Conservation (phyloP, 345 rosid genomes). For the Toxicodendron radicans region DNA sequence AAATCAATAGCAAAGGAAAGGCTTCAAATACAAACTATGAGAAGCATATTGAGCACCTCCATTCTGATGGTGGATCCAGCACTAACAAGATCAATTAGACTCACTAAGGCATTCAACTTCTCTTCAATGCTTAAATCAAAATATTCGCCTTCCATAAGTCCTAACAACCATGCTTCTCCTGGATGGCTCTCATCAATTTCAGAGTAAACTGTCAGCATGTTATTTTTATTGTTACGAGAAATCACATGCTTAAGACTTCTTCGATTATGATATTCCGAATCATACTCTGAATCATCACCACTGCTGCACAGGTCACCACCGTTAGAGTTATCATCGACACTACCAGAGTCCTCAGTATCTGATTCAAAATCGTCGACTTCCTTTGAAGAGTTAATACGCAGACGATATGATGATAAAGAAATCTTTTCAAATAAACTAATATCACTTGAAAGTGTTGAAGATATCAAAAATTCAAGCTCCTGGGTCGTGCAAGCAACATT, state of each 20-base stretch:
- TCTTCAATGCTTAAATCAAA: conserved; percentile 82
- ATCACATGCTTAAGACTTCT: conserved; percentile 37
- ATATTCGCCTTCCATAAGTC: conserved; percentile 96
- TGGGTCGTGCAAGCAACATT: conserved; percentile 54
- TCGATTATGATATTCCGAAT: conserved; percentile 39
- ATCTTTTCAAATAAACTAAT: conserved; percentile 93
- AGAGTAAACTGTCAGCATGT: conserved; percentile 37
- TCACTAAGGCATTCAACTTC: conserved; percentile 78
- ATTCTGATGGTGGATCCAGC: conserved; percentile 73
- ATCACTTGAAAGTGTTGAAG: conserved; percentile 90
- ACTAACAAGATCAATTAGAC: conserved; percentile 76
- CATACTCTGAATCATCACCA: conserved; percentile 59
- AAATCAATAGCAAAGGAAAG: conserved; percentile 1
- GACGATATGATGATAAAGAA: conserved; percentile 72
- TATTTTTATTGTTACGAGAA: conserved; percentile 40
- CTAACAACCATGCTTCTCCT: conserved; percentile 92
- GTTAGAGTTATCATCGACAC: conserved; percentile 71
- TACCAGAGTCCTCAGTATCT: conserved; percentile 77
- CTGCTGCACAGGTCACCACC: conserved; percentile 46
- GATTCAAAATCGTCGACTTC: conserved; percentile 51
- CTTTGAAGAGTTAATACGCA: conserved; percentile 57
- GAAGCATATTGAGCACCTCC: conserved; percentile 57
- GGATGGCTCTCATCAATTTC: conserved; percentile 97
- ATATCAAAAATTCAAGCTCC: conserved; percentile 66
- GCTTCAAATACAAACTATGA: neutral